Conservation (phyloP, 140 eudicot genomes). For the Oenanthe javanica region DNA sequence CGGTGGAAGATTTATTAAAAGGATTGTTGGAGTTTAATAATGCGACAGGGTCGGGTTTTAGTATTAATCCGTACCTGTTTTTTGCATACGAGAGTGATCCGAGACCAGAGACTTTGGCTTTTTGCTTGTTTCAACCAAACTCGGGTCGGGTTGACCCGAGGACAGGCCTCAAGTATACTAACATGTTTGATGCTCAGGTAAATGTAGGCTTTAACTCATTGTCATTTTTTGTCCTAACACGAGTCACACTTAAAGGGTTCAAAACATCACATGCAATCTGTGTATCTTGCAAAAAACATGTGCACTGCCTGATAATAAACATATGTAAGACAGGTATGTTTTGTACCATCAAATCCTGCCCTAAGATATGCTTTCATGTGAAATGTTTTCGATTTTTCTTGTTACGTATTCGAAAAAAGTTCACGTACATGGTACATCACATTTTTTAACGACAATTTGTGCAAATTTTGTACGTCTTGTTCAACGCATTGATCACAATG, state of each 20-base stretch:
- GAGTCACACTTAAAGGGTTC: neutral
- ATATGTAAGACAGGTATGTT: no score
- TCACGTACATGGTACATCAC: no score
- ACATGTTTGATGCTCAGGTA: conserved; percentile 97
- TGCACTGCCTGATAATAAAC: no score
- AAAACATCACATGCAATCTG: neutral
- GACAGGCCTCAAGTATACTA: conserved; percentile 52
- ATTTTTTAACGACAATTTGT: no score
- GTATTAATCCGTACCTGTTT: conserved; percentile 67
- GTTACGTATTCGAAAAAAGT: no score
- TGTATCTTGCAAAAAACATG: no score
- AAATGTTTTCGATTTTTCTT: no score
- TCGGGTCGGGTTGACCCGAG: conserved; percentile 70
- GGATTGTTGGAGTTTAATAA: conserved; percentile 49
- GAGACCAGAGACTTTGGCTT: conserved; percentile 64
- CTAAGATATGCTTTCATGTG: no score
- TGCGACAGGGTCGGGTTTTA: conserved; percentile 49
- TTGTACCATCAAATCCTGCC: no score
- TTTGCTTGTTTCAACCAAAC: conserved; percentile 71
- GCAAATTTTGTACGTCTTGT: no score
- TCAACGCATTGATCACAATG: no score
- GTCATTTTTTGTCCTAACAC: neutral
- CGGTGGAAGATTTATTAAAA: conserved; percentile 38
- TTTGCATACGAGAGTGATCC: conserved; percentile 77
- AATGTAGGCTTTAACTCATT: neutral